These are phyloP conservation scores for Fonsecaea pedrosoi DNA, from an alignment of 2,329 filamentous ascomycete genomes.

Conservation along the genomic window DNA sequence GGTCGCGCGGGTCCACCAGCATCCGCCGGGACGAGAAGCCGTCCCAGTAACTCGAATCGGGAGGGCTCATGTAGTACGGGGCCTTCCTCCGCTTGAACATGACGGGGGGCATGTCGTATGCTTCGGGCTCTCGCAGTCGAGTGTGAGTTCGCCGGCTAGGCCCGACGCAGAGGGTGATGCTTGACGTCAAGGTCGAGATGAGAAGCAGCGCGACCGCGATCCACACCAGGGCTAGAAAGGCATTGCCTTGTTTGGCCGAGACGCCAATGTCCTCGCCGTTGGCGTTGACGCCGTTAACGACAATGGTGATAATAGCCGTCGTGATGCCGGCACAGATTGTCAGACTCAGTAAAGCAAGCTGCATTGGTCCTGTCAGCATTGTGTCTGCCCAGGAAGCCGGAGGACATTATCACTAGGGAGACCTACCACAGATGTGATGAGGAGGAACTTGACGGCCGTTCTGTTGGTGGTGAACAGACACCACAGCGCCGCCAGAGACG, in stretches of 20 bases:
- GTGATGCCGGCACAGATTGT: slow-evolving; percentile 5
- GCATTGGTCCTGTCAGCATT: neutral
- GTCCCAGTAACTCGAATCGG: slow-evolving; percentile 5
- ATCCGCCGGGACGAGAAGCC: slow-evolving; percentile 7
- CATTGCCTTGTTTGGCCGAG: slow-evolving; percentile 13
- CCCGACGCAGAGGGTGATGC: slow-evolving; percentile 3
- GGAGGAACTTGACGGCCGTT: neutral
- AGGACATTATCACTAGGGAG: neutral
- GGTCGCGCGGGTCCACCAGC: slow-evolving; percentile 1
- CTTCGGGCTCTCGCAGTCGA: neutral
- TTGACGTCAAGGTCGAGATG: slow-evolving; percentile 8
- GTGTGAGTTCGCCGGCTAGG: neutral
- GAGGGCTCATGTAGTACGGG: slow-evolving; percentile 10
- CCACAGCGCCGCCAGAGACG: neutral
- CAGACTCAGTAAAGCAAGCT: slow-evolving; percentile 10
- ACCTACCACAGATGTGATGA: slow-evolving; percentile 1
- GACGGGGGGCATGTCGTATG: neutral
- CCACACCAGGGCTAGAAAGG: slow-evolving; percentile 19
- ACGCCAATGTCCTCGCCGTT: slow-evolving; percentile 14
- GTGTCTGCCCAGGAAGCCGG: neutral
- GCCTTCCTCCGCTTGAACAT: neutral
- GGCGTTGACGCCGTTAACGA: slow-evolving; percentile 18
- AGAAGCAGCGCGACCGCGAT: slow-evolving; percentile 10
- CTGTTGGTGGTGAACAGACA: neutral
- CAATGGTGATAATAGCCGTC: slow-evolving; percentile 12